Percentiles rank a stretch among this genome's conserved stretches.
Conservation (phyloP, 2,329 filamentous ascomycete species). For the Aaosphaeria pasadenensis region DNA sequence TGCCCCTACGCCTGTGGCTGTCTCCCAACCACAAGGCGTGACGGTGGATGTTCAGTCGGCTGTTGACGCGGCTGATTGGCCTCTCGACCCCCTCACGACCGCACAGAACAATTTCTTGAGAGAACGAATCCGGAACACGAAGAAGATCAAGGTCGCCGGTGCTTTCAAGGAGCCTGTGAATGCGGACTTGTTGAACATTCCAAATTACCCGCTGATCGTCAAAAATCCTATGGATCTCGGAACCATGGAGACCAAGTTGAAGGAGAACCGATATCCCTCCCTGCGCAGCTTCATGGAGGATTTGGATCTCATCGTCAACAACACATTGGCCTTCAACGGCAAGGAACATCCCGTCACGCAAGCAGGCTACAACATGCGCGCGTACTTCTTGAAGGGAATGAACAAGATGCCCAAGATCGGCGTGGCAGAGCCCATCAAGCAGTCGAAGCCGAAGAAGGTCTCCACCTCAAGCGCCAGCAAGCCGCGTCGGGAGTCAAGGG, state of each 20-base stretch:
- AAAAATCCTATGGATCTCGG: constrained; percentile 79
- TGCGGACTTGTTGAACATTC: constrained; percentile 70
- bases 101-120: constrained; percentile 62
- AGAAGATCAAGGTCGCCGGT: constrained; percentile 78
- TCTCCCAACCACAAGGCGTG: constrained; percentile 15
- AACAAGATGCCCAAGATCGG: constrained; percentile 56
- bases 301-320: constrained; percentile 73
- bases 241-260: constrained; percentile 78
- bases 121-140: constrained; percentile 68
- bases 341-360: constrained; percentile 68
- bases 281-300: constrained; percentile 73
- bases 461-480: constrained; percentile 25
- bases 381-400: constrained; percentile 60
- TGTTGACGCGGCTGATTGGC: constrained; percentile 32
- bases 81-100: constrained; percentile 42
- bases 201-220: constrained; percentile 70
- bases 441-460: constrained; percentile 50
- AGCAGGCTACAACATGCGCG: constrained; percentile 60
- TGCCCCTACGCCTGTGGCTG: not conserved
- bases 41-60: constrained; percentile 27
- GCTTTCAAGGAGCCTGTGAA: constrained; percentile 78
- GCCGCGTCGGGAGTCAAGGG: constrained; percentile 49
- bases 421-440: constrained; percentile 55
- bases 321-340: constrained; percentile 81
- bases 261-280: constrained; percentile 64